Evolutionary conservation across 2,329 filamentous ascomycete species (phyloP).

Genomic region (Tricladium varicosporioides): DNA sequence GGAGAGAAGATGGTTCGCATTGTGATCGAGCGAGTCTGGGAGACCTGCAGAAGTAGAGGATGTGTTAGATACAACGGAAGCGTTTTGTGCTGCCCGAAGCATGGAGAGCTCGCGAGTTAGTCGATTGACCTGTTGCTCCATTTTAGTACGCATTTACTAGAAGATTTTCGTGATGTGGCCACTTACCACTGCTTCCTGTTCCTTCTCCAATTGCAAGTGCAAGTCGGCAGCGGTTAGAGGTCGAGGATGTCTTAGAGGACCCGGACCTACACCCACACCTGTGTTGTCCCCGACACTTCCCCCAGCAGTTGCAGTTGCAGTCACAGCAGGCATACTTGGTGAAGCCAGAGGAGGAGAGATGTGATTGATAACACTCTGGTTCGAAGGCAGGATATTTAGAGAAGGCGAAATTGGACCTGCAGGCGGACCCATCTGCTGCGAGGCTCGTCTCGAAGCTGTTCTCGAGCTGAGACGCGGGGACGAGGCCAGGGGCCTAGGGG

Average conservation of each 20-base stretch:
- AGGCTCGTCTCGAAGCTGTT: conserved; percentile 29
- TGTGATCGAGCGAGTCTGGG: conserved; percentile 45
- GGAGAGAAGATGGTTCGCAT: conserved; percentile 52
- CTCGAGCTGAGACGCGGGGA: conserved; percentile 28
- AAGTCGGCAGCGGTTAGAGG: conserved; percentile 87
- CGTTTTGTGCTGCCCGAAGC: conserved; percentile 70
- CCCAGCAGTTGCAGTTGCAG: conserved; percentile 7
- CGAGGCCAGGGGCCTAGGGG: conserved; percentile 28
- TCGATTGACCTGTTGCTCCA: conserved; percentile 73
- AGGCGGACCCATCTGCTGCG: conserved; percentile 27
- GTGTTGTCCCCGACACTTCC: conserved; percentile 36
- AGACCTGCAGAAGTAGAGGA: conserved; percentile 59
- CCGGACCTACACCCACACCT: conserved; percentile 56
- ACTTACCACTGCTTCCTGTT: conserved; percentile 87
- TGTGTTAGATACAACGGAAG: conserved; percentile 63
- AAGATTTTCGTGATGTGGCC: neutral
- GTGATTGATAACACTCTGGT: conserved; percentile 31
- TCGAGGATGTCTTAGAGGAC: conserved; percentile 80
- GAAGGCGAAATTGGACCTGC: conserved; percentile 22
- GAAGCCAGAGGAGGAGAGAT: conserved; percentile 26
- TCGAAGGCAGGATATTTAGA: conserved; percentile 32
- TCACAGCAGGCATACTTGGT: conserved; percentile 18
- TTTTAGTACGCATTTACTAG: neutral
- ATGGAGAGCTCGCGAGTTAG: conserved; percentile 84
- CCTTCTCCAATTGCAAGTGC: conserved; percentile 86